Percentiles rank a stretch among this genome's conserved stretches.
phyloP scores from a whole-genome alignment of 1,284 basidiomycete species.

The Porogramme epimiltina region DNA sequence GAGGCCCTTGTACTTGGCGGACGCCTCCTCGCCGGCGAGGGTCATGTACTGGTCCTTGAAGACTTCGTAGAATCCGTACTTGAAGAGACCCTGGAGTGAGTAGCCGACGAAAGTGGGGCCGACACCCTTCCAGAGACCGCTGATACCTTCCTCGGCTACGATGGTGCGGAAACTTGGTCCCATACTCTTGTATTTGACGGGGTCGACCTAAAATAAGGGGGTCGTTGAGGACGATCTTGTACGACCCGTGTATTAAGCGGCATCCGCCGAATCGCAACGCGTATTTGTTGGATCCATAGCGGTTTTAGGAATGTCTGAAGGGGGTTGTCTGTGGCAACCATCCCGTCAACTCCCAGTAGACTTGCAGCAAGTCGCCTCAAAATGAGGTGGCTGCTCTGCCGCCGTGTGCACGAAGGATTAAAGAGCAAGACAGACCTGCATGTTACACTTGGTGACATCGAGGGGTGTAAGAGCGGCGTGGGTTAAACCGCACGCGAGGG shows the following conservation, averaged over 20 bases:
- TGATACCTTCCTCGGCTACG: slow-evolving; percentile 80
- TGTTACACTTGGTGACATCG: slow-evolving; percentile 97
- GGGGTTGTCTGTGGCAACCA: no score
- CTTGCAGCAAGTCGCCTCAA: no score
- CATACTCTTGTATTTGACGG: slow-evolving; percentile 78
- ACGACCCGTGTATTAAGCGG: no score
- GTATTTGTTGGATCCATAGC: no score
- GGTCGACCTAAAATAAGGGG: slow-evolving; percentile 61
- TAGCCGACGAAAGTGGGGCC: slow-evolving; percentile 93
- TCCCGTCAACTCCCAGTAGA: no score
- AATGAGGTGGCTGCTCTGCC: no score
- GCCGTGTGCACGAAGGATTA: no score
- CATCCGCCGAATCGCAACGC: no score
- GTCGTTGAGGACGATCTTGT: no score
- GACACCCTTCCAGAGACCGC: slow-evolving; percentile 92
- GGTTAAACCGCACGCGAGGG: slow-evolving; percentile 90
- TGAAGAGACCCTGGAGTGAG: slow-evolving; percentile 95
- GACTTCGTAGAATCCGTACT: slow-evolving; percentile 94
- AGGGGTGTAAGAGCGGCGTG: slow-evolving; percentile 93
- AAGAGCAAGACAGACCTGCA: slow-evolving; percentile 84
- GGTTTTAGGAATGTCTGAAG: no score
- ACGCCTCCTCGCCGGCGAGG: slow-evolving; percentile 81
- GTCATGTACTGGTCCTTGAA: slow-evolving; percentile 95
- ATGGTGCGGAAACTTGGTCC: slow-evolving; percentile 73
- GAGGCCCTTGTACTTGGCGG: slow-evolving; percentile 85